A percentile compares a stretch with the other conserved stretches of the same genome.
Conservation (phyloP, 2,329 filamentous ascomycete genomes). For the Dactylella cylindrospora region DNA sequence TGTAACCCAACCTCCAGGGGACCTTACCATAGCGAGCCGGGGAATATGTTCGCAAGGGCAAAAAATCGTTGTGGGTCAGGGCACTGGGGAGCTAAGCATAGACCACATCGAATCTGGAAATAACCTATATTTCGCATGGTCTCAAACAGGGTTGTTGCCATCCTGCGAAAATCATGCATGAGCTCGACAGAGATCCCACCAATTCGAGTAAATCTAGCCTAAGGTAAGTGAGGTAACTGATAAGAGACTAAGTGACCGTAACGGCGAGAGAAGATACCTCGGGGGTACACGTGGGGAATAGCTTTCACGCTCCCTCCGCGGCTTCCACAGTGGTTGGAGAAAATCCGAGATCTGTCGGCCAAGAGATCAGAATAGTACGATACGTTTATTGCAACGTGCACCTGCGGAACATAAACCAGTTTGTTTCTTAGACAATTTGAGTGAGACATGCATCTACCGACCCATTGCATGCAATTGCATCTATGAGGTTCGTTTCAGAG, state of each 20-base stretch:
- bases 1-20: constrained; percentile 11
- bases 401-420: constrained; percentile 2
- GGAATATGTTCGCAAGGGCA: constrained; percentile 40
- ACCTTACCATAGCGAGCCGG: constrained; percentile 25
- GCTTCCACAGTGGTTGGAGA: background rate
- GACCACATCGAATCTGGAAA: constrained; percentile 16
- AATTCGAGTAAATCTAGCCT: constrained; percentile 26
- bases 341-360: constrained; percentile 5
- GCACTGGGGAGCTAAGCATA: constrained; percentile 1
- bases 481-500: constrained; percentile 2
- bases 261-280: too few species aligned
- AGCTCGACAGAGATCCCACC: constrained; percentile 26
- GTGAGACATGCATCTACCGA: constrained; percentile 23
- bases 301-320: too few species aligned
- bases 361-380: too few species aligned
- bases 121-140: constrained; percentile 31
- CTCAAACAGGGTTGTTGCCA: constrained; percentile 33
- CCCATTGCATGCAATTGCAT: constrained; percentile 21
- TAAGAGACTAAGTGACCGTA: constrained; percentile 5
- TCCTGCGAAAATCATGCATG: constrained; percentile 27
- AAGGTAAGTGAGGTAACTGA: constrained; percentile 20
- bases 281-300: too few species aligned
- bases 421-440: constrained; percentile 22
- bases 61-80: constrained; percentile 10
- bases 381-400: background rate